phyloP scores from a whole-genome alignment of 805 yeast species.

The Blastobotrys chiropterorum region DNA sequence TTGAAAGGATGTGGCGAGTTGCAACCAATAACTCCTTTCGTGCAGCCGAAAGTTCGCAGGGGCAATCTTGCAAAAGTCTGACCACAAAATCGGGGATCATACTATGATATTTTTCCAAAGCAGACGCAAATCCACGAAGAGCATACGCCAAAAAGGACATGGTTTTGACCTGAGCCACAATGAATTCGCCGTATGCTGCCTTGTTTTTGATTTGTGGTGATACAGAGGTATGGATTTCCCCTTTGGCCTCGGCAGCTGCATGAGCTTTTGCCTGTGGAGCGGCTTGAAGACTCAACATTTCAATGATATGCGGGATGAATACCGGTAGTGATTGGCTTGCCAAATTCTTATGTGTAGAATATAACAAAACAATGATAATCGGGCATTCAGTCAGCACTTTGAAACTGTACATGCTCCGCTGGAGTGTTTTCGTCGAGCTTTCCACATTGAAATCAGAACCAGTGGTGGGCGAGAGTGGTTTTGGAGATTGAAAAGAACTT shows the following conservation, averaged over 20 bases:
- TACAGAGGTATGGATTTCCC: slow-evolving; percentile 60
- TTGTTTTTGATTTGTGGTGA: slow-evolving; percentile 72
- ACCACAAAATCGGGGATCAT: slow-evolving; percentile 83
- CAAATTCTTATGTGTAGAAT: slow-evolving; percentile 76
- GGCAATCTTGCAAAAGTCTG: slow-evolving; percentile 87
- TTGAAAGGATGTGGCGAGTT: slow-evolving; percentile 87
- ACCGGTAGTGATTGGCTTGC: slow-evolving; percentile 64
- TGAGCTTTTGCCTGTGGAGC: slow-evolving; percentile 65
- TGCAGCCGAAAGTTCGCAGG: slow-evolving; percentile 85
- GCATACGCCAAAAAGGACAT: slow-evolving; percentile 92
- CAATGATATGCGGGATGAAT: slow-evolving; percentile 77
- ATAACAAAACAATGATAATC: slow-evolving; percentile 87
- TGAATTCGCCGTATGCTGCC: slow-evolving; percentile 77
- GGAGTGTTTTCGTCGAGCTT: slow-evolving; percentile 44
- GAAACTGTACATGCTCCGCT: slow-evolving; percentile 72
- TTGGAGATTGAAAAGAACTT: slow-evolving; percentile 32
- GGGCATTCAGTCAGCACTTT: slow-evolving; percentile 95
- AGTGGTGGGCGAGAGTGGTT: slow-evolving; percentile 38
- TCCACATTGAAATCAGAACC: slow-evolving; percentile 32
- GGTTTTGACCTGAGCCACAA: slow-evolving; percentile 90
- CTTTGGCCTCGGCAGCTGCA: slow-evolving; percentile 47
- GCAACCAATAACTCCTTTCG: slow-evolving; percentile 91
- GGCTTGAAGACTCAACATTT: slow-evolving; percentile 69
- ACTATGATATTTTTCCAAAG: slow-evolving; percentile 48
- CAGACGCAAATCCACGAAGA: slow-evolving; percentile 73